Base-by-base conservation (phyloP, 768 basidiomycete genomes). In the Pulveroboletus sp. region DNA sequence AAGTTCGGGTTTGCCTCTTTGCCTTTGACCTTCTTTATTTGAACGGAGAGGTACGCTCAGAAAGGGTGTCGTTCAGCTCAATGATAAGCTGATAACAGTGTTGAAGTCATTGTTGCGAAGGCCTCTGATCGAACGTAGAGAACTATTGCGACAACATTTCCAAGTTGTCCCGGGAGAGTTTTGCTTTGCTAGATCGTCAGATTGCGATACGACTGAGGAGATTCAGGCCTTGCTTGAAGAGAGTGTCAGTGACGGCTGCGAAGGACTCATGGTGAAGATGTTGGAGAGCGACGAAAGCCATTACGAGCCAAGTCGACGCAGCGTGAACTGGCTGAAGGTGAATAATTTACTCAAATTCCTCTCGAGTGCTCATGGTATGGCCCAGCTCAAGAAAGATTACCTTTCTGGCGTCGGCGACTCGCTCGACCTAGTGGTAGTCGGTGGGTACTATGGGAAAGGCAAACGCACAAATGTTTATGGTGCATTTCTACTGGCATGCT, bases 181-280 rank as follows among this genome's bases (percentile, higher is more conserved):
- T 55, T 82, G 80, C 38, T 98, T 94, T 65, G 96, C 96, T 10
- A 92, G 86, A 62, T 85, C 88, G 4, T 90, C 90, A 1, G 95
- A 99, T 61, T 77, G 85, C 14, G 84, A 92, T 51, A 89, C 86
- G 8, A 86, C 82, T 5, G 96, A 99, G 21, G 94, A 96, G 61
- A 97, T 99, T 41, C 93, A 96, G 63, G 66, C 78, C 2, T 98
- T 99, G 77, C 73, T 99, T 8, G 95, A 98, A 64, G 89, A 93
- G 57, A 93, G 90, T 67, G 91, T 99, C 57, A 97, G 93, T 66
- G 96, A 98, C 64, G 93, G 95, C 2, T 98, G 96, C 65, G 96
- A 99, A 68, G 96, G 96, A 9, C 79, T 99, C 40, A 99, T 99
- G 96, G 92, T 99, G 51, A 99, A 99, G 74, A 95, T 96, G 93